Evolutionary conservation across 768 basidiomycete genomes (phyloP).

Genomic region (Amanita subjunquillea): DNA sequence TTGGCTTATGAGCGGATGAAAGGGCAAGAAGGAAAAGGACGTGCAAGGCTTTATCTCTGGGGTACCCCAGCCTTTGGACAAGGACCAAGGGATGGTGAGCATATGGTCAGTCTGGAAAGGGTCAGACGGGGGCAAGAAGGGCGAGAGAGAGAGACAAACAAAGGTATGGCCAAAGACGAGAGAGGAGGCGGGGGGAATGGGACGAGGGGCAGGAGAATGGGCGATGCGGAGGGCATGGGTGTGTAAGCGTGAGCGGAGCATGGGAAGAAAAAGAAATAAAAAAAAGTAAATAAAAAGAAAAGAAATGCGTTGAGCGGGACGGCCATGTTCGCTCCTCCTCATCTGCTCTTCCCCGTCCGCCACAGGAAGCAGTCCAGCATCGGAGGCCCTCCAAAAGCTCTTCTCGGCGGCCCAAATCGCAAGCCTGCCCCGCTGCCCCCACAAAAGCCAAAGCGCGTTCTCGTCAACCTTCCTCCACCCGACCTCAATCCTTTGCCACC

Average conservation of each 20-base stretch:
- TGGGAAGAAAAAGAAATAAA: background rate
- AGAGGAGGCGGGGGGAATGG: slow-evolving; percentile 51
- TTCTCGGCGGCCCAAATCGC: slow-evolving; percentile 68
- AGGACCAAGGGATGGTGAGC: slow-evolving; percentile 71
- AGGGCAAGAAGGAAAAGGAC: slow-evolving; percentile 3
- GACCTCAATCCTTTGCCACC: background rate
- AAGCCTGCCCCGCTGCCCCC: slow-evolving; percentile 66
- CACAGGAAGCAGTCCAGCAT: slow-evolving; percentile 65
- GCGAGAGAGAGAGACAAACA: slow-evolving; percentile 29
- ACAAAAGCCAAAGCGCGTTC: slow-evolving; percentile 53
- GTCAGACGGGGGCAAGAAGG: slow-evolving; percentile 1
- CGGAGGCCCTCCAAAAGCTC: slow-evolving; percentile 84
- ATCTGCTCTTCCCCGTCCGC: slow-evolving; percentile 33
- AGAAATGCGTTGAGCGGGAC: slow-evolving; percentile 30
- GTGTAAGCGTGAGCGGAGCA: slow-evolving; percentile 21
- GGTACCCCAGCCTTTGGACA: slow-evolving; percentile 64
- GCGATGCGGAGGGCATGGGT: slow-evolving; percentile 40
- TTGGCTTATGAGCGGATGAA: slow-evolving; percentile 2
- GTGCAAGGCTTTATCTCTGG: slow-evolving; percentile 79
- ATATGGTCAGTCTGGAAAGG: slow-evolving; percentile 70
- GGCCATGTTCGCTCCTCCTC: slow-evolving; percentile 33
- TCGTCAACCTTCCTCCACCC: slow-evolving; percentile 50
- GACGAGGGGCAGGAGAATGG: slow-evolving; percentile 40
- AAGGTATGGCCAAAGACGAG: slow-evolving; percentile 84
- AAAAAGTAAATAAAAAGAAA: background rate